Conservation (phyloP, 768 basidiomycete species). For the Tephrocybe sp. region DNA sequence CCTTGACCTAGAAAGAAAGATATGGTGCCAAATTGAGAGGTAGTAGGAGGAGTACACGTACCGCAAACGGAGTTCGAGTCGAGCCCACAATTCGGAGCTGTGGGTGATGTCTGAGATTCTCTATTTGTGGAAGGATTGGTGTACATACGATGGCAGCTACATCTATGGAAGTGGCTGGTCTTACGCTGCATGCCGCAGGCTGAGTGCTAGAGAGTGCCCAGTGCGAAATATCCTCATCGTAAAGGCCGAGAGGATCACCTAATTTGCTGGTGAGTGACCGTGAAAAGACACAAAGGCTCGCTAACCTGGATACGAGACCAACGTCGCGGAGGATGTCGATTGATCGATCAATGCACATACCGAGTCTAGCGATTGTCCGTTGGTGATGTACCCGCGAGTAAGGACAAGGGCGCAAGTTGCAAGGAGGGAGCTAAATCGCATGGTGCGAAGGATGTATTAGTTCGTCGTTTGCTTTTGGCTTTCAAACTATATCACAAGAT, state of each 20-base stretch:
- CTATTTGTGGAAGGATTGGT: not conserved
- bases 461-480: too few relatives aligned
- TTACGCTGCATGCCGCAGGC: constrained; percentile 49
- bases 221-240: constrained; percentile 42
- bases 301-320: constrained; percentile 43
- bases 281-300: not conserved
- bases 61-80: constrained; percentile 53
- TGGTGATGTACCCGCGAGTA: too few relatives aligned
- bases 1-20: constrained; percentile 45
- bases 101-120: not conserved
- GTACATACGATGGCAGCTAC: constrained; percentile 47
- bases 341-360: constrained; percentile 36
- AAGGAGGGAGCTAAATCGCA: too few relatives aligned
- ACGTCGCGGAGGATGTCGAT: constrained; percentile 41
- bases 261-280: not conserved
- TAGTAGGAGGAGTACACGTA: constrained; percentile 19
- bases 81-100: constrained; percentile 48
- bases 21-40: too few relatives aligned
- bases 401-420: too few relatives aligned
- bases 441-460: too few relatives aligned
- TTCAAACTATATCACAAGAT: too few relatives aligned
- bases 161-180: constrained; percentile 54
- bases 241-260: constrained; percentile 25
- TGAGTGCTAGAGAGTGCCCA: constrained; percentile 54
- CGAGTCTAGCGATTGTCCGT: too few relatives aligned